A percentile compares a stretch with the other conserved stretches of the same genome.
Evolutionary conservation across 345 rosid species (phyloP).

Genomic region (Citrus mangshanensis): DNA sequence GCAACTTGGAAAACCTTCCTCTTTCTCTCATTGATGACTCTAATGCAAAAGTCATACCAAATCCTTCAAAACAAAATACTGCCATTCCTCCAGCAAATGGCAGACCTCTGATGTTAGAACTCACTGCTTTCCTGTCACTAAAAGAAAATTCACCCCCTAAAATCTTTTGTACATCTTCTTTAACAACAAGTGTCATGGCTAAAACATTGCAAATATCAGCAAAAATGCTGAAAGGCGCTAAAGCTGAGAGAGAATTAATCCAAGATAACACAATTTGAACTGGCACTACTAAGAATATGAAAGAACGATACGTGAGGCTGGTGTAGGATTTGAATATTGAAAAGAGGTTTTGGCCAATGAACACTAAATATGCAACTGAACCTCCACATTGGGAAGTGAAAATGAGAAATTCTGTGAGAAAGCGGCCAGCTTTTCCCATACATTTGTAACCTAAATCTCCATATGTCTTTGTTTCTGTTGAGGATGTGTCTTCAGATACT

Average conservation of each 20-base stretch:
- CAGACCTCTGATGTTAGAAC: slow-evolving; percentile 58
- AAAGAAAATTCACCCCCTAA: slow-evolving; percentile 63
- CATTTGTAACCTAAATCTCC: slow-evolving; percentile 82
- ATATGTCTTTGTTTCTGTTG: slow-evolving; percentile 57
- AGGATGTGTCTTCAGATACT: slow-evolving; percentile 39
- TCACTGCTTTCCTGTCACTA: slow-evolving; percentile 61
- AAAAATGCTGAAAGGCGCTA: slow-evolving; percentile 84
- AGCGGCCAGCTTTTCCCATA: slow-evolving; percentile 72
- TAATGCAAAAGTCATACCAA: slow-evolving; percentile 84
- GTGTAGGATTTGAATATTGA: slow-evolving; percentile 42
- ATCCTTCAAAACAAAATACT: slow-evolving; percentile 90
- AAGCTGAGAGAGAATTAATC: slow-evolving; percentile 67
- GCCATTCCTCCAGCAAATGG: slow-evolving; percentile 95
- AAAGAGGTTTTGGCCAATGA: slow-evolving; percentile 81
- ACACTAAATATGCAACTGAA: slow-evolving; percentile 74
- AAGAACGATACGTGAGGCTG: slow-evolving; percentile 35
- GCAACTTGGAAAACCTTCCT: slow-evolving; percentile 50
- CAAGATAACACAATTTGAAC: slow-evolving; percentile 70
- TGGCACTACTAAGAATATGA: slow-evolving; percentile 71
- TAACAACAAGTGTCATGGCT: slow-evolving; percentile 73
- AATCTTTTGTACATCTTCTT: slow-evolving; percentile 59
- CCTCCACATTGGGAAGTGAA: slow-evolving; percentile 86
- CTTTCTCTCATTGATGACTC: slow-evolving; percentile 82
- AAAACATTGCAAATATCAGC: slow-evolving; percentile 71
- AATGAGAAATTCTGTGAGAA: slow-evolving; percentile 70